phyloP scores from a whole-genome alignment of 371 early-diverging fungal genomes.

The Mortierella polycephala region DNA sequence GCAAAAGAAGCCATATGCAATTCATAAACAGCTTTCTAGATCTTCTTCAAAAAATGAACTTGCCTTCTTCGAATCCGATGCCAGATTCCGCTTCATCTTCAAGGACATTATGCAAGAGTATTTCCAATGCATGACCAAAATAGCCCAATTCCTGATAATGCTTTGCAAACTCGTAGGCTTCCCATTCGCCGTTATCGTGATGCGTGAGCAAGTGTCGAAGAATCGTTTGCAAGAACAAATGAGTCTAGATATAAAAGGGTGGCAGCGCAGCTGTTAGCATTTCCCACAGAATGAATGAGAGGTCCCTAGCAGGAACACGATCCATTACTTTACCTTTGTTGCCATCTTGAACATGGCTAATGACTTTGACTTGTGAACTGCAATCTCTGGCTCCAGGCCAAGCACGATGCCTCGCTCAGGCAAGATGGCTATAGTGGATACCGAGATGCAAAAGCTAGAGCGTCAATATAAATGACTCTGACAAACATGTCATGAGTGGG shows the following conservation, averaged over 20 bases:
- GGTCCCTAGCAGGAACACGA: too few relatives aligned
- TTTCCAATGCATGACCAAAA: conserved; percentile 86
- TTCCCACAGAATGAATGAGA: neutral
- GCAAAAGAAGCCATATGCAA: neutral
- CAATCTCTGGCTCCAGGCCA: conserved; percentile 80
- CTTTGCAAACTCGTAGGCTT: conserved; percentile 65
- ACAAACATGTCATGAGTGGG: neutral
- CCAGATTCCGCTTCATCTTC: conserved; percentile 78
- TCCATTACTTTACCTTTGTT: conserved; percentile 65
- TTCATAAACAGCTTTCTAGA: neutral
- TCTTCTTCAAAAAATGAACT: neutral
- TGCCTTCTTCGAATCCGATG: conserved; percentile 57
- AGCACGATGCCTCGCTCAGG: conserved; percentile 80
- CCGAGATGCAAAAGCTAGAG: neutral
- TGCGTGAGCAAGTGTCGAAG: conserved; percentile 70
- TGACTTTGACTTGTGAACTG: conserved; percentile 64
- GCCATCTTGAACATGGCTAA: conserved; percentile 74
- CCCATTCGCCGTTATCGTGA: conserved; percentile 47
- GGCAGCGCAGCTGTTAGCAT: neutral
- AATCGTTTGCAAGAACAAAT: conserved; percentile 79
- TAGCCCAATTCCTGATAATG: conserved; percentile 78
- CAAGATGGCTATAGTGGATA: conserved; percentile 68
- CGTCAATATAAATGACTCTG: too few relatives aligned
- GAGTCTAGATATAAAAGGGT: conserved; percentile 63
- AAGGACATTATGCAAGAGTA: conserved; percentile 83